These are phyloP conservation scores for Arctostaphylos glauca DNA, from an alignment of 148 eudicot species.

Conservation along the genomic window DNA sequence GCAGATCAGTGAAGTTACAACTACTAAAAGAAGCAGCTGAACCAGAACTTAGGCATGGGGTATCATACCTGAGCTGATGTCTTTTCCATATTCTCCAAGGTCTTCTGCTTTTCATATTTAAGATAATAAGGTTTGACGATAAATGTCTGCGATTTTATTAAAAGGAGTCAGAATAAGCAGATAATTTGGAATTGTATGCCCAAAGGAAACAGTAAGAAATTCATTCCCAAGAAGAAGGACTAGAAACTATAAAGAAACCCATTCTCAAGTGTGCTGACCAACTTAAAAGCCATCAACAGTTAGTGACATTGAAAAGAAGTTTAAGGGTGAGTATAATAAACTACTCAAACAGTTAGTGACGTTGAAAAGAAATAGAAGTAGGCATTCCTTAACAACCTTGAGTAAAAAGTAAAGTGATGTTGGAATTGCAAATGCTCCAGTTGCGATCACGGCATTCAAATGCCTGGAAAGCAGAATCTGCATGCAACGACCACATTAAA, in stretches of 20 bases:
- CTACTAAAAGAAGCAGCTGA: background rate
- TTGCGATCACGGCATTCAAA: slow-evolving; percentile 58
- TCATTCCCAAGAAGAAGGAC: background rate
- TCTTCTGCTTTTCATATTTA: slow-evolving; percentile 76
- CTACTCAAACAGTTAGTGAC: background rate
- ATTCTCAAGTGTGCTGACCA: background rate
- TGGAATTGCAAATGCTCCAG: slow-evolving; percentile 81
- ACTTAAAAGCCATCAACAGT: background rate
- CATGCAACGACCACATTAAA: slow-evolving; percentile 26
- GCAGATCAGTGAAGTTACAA: background rate
- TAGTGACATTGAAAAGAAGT: background rate
- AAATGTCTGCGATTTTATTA: slow-evolving; percentile 54
- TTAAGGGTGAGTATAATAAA: background rate
- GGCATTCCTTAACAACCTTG: slow-evolving; percentile 41
- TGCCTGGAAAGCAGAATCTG: slow-evolving; percentile 80
- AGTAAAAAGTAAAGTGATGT: slow-evolving; percentile 69
- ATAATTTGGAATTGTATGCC: background rate
- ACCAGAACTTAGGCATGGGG: background rate
- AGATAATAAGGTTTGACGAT: slow-evolving; percentile 77
- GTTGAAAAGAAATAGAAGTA: slow-evolving; percentile 2
- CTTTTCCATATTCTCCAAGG: slow-evolving; percentile 58
- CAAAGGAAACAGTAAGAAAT: background rate
- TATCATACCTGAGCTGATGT: slow-evolving; percentile 75
- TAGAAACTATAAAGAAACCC: background rate
- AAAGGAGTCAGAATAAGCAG: slow-evolving; percentile 3